Evolutionary conservation across 1,284 basidiomycete species (phyloP).

Genomic region (Marasmius fiardii): DNA sequence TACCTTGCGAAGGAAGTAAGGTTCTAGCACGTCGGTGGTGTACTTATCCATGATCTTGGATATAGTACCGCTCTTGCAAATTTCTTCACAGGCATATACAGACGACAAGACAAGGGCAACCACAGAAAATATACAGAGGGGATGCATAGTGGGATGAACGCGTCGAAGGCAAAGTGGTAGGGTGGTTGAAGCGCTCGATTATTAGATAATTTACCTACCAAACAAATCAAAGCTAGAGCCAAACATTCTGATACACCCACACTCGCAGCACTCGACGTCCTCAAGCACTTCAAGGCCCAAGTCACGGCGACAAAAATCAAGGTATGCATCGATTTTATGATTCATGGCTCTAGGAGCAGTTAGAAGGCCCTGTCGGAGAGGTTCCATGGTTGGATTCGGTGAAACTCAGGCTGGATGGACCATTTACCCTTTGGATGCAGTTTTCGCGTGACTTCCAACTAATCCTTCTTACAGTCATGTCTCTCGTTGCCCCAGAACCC

Average conservation of each 20-base stretch:
- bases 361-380: not conserved
- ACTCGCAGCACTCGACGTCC: not conserved
- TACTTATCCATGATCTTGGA: constrained; percentile 53
- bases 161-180: no score
- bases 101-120: constrained; percentile 27
- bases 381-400: not conserved
- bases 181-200: not conserved
- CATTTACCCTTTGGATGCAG: constrained; percentile 2
- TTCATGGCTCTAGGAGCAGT: not conserved
- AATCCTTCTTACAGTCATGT: constrained; percentile 51
- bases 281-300: not conserved
- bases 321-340: not conserved
- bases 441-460: constrained; percentile 1
- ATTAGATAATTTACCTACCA: not conserved
- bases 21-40: constrained; percentile 30
- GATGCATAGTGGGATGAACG: not conserved
- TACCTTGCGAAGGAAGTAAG: constrained; percentile 38
- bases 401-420: constrained; percentile 2
- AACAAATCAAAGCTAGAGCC: not conserved
- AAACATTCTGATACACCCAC: not conserved
- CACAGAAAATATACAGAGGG: constrained; percentile 18
- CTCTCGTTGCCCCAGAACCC: constrained; percentile 89
- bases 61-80: constrained; percentile 60
- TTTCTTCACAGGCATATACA: constrained; percentile 72
- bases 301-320: not conserved